Evolutionary conservation across 768 basidiomycete genomes (phyloP).

Genomic region (Mrakia frigida): DNA sequence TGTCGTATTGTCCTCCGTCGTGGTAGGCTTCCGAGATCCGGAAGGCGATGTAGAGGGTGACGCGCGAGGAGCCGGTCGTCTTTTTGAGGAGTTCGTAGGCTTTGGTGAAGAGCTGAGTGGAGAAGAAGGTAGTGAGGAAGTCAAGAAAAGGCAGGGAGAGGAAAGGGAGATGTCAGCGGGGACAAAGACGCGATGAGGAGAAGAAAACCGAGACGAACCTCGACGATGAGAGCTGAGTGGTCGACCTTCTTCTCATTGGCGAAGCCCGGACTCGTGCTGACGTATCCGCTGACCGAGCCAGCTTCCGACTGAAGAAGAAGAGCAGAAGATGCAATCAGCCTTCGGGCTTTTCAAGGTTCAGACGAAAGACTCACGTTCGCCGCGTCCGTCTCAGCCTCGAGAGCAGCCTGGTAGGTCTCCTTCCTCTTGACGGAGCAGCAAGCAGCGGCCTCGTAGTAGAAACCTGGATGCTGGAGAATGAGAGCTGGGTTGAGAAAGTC

Average conservation of each 20-base stretch:
- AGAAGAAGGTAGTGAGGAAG: neutral
- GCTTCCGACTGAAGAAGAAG: slow-evolving; percentile 4
- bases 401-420: slow-evolving; percentile 58
- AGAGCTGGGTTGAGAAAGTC: slow-evolving; percentile 64
- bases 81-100: slow-evolving; percentile 91
- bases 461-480: slow-evolving; percentile 83
- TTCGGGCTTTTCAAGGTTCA: slow-evolving; percentile 42
- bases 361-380: slow-evolving; percentile 5
- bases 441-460: slow-evolving; percentile 86
- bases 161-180: neutral
- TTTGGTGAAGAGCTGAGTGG: slow-evolving; percentile 75
- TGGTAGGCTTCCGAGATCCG: slow-evolving; percentile 84
- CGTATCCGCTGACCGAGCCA: slow-evolving; percentile 14
- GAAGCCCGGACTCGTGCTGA: slow-evolving; percentile 51
- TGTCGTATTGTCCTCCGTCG: slow-evolving; percentile 71
- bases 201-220: slow-evolving; percentile 52
- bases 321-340: slow-evolving; percentile 31
- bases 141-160: neutral
- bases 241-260: slow-evolving; percentile 89
- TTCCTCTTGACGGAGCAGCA: slow-evolving; percentile 73
- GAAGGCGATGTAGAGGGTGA: slow-evolving; percentile 85
- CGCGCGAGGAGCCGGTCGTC: slow-evolving; percentile 52
- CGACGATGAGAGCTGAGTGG: slow-evolving; percentile 72
- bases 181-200: neutral
- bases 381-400: slow-evolving; percentile 55